Evolutionary conservation across 352 stramenopile genomes (phyloP), one percentile per base, ranked within the genome.

Genomic region (Globisporangium paroecandrum): DNA sequence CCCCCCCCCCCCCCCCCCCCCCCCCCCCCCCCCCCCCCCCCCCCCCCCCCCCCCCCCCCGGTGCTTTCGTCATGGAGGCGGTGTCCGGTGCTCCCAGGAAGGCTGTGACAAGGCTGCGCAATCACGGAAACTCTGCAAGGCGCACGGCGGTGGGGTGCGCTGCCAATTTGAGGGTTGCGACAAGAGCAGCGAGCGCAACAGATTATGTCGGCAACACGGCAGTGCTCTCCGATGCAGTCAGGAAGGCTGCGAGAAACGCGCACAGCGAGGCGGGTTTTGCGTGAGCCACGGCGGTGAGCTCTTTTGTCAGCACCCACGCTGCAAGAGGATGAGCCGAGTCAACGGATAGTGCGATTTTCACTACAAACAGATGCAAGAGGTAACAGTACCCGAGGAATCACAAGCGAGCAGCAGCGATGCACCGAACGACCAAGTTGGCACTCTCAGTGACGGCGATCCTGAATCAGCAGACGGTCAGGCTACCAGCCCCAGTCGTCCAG

Each of bases 261-360:
- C 34, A 4, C 34, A 53, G 10, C 58, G 58, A 25, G 34, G 29
- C n/a, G 32, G 29, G 22, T 63, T 63, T n/a, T 65, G 59, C n/a
- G 59, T 46, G 3, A 22, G 24, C 27, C 36, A 58, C 12, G 36
- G 38, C 34, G 57, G 57, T 10, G 53, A 18, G 24, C 53, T 4
- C 29, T 32, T 32, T 32, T 58, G 53, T 27, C 53, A 27, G 2
- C 6, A 38, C 25, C 24, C 36, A 27, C 25, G 91, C 60, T 96
- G 89, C 75, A 89, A 79, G 64, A 95, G 95, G 73, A 92, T 93
- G 64, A 88, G 95, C 66, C 83, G 88, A n/a, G 86, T 87, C 18
- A 88, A 86, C 41, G 89, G 89, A 53, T 95, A 88, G 66, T 96
- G 89, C 66, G 87, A 83, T 4, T 77, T 93, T 58, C 89, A 96